Conservation (phyloP, 441 rosid genomes). For the Populus hybrid region DNA sequence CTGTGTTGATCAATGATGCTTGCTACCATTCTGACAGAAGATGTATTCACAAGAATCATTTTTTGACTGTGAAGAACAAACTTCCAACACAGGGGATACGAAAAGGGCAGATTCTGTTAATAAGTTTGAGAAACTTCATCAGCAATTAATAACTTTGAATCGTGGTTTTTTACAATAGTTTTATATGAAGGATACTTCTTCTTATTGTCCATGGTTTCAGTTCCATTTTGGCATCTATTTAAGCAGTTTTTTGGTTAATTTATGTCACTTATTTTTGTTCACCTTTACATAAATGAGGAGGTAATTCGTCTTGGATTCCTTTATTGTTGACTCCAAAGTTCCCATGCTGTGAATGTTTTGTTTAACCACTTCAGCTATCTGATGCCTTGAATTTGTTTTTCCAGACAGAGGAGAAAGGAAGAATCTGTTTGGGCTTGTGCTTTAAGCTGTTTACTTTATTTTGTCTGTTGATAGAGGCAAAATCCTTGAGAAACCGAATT, state of each 20-base stretch:
- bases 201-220: constrained; percentile 93
- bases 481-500: constrained; percentile 70
- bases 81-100: constrained; percentile 49
- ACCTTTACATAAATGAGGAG: neutral
- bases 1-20: constrained; percentile 60
- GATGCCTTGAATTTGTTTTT: constrained; percentile 24
- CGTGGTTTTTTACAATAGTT: constrained; percentile 93
- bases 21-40: constrained; percentile 88
- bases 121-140: constrained; percentile 49
- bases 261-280: neutral
- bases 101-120: constrained; percentile 46
- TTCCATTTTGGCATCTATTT: constrained; percentile 1
- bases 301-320: neutral
- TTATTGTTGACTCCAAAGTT: neutral
- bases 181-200: constrained; percentile 85
- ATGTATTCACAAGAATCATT: constrained; percentile 66
- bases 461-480: constrained; percentile 91
- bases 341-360: constrained; percentile 1
- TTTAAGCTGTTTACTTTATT: constrained; percentile 93
- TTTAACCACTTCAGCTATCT: constrained; percentile 13
- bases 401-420: too few species aligned
- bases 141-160: constrained; percentile 75
- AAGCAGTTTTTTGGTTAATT: neutral
- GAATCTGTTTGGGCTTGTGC: constrained; percentile 98
- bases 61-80: constrained; percentile 55